Base-by-base conservation (phyloP, 208 protist species). In the Porcisia hertigi region DNA sequence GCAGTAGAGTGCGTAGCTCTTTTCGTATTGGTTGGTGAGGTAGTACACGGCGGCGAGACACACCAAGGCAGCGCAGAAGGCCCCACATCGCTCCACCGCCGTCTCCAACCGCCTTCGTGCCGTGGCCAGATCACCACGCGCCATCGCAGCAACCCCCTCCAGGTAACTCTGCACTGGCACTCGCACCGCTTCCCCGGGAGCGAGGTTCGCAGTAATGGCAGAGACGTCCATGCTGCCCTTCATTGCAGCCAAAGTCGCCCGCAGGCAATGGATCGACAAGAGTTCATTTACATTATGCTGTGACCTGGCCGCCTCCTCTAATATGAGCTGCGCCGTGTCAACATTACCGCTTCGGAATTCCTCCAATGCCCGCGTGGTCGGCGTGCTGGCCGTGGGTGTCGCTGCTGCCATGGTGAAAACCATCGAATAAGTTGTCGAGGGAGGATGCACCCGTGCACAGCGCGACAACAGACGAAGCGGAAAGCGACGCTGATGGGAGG, bases 161-260 rank as follows among this genome's bases (percentile, higher is more conserved):
- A 96, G 60, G 76, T 97, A 97, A 59, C 63, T 83, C 76, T 81
- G 81, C 66, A 90, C 76, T 1, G 85, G 77, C 14, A 77, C 82
- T 55, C 83, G 60, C 64, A 85, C 69, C 30, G 65, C 45, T 34
- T 81, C 76, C 16, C 76, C 73, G 0, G 73, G 63, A 2, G 77
- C 12, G 39, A 77, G 69, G 55, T 71, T 60, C 20, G 69, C 73
- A 1, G 80, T 57, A 14, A 80, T 76, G 34, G 62, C 57, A 0
- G 73, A 73, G 14, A 82, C 78, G 30, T 87, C 74, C 16, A 71
- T 65, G 69, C 83, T 89, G 54, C 91, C 93, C 34, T 91, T 78
- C 93, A 97, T 93, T 20, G 90, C 93, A 1, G 88, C 89, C 30
- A 96, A 72, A 36, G 91, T 88, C 18, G 91, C 91, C 23, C 84